These are phyloP conservation scores for Physcomitrellopsis africana DNA, from an alignment of 225 moss, liverwort and hornwort species.

Conservation along the genomic window DNA sequence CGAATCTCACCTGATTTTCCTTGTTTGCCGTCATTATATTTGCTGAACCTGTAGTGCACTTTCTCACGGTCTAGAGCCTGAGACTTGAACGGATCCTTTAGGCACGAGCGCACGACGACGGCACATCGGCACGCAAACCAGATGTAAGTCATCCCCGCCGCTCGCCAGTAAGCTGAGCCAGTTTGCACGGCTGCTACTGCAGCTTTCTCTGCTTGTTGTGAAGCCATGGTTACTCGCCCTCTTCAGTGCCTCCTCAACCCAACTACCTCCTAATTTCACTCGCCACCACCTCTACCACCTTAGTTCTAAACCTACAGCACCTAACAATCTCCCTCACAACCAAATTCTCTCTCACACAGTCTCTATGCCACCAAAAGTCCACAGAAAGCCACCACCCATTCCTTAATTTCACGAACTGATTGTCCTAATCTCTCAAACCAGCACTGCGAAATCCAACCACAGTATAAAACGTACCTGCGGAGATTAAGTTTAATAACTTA, in stretches of 20 bases:
- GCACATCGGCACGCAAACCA: slow-evolving; percentile 63
- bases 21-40: slow-evolving; percentile 51
- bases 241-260: slow-evolving; percentile 7
- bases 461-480: too few relatives aligned
- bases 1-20: slow-evolving; percentile 34
- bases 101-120: slow-evolving; percentile 66
- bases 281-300: neutral
- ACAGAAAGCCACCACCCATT: too few relatives aligned
- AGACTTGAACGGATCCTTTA: slow-evolving; percentile 84
- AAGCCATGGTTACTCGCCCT: slow-evolving; percentile 26
- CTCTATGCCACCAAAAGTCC: too few relatives aligned
- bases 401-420: too few relatives aligned
- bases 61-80: slow-evolving; percentile 58
- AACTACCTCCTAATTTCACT: neutral
- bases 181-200: slow-evolving; percentile 25
- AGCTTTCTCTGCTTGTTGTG: slow-evolving; percentile 31
- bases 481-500: too few relatives aligned
- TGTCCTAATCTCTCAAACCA: too few relatives aligned
- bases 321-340: neutral
- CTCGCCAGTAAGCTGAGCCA: slow-evolving; percentile 70
- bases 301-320: neutral
- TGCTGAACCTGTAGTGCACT: slow-evolving; percentile 70
- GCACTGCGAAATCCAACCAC: neutral
- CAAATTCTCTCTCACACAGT: too few relatives aligned
- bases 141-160: slow-evolving; percentile 75